Evolutionary conservation across 176 grass and related monocot genomes (phyloP), one percentile per base, ranked within the genome.

Genomic region (Rhynchospora pubera): DNA sequence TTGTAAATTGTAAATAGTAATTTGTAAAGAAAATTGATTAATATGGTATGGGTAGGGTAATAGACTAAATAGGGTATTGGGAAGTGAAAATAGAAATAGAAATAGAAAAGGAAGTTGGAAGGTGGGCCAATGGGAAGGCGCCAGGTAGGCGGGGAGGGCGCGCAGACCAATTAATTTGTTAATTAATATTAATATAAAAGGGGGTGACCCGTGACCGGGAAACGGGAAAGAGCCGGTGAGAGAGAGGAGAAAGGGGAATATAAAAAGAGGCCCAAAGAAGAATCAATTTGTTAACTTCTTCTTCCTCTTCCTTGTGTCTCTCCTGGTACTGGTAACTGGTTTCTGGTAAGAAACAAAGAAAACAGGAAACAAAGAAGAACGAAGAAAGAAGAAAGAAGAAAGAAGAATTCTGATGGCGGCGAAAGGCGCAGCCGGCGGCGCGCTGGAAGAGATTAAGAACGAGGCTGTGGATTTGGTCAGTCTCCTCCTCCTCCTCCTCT

Each of bases 381-480:
- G 34, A 28, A 28, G 34, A 39, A 39, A 39, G 0, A 28, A 28
- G 34, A 39, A 39, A 39, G 34, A 39, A 39, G 34, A 6, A 21
- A 39, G 34, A 52, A n/a, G n/a, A n/a, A n/a, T n/a, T n/a, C n/a
- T 63, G 39, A 85, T 85, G 84, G 62, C 59, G 15, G 76, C 12
- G 5, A 79, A 85, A 47, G 77, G 63, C 1, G 24, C 44, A 16
- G 87, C 78, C 11, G 92, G 89, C 1, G 34, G 34, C 4, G 34
- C 3, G 34, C 92, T 94, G 56, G 94, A 97, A 81, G 87, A 91
- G 68, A 93, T 97, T 68, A 91, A 73, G 88, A 93, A 97, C 81
- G 94, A 97, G 65, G 75, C 86, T 60, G 94, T 97, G 79, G 94
- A 97, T 93, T 87, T 97, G 94, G 94, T 97, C 78, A 93, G 88